A percentile compares a stretch with the other conserved stretches of the same genome.
Conservation (phyloP, 2,329 filamentous ascomycete genomes). For the Hymenoscyphus repandus region DNA sequence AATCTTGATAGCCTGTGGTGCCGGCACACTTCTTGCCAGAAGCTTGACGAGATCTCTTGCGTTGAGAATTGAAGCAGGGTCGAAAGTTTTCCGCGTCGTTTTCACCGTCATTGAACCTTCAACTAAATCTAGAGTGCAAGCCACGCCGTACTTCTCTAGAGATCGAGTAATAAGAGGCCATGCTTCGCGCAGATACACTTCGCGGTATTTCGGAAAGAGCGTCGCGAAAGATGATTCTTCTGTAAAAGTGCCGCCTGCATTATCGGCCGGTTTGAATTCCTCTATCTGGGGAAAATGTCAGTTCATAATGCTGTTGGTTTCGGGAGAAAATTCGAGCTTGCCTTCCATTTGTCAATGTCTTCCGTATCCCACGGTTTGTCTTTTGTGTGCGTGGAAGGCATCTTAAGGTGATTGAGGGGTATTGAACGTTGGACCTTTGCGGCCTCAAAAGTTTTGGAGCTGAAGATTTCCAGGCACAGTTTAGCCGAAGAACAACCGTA, state of each 20-base stretch:
- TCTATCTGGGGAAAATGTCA: slow-evolving; percentile 53
- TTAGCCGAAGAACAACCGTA: background rate
- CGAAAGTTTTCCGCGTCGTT: slow-evolving; percentile 85
- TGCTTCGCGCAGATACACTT: slow-evolving; percentile 85
- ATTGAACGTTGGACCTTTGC: background rate
- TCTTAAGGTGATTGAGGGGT: slow-evolving; percentile 33
- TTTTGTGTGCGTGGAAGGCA: slow-evolving; percentile 85
- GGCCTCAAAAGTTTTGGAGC: slow-evolving; percentile 12
- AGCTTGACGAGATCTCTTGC: slow-evolving; percentile 92
- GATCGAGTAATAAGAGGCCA: slow-evolving; percentile 89
- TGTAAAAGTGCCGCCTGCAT: slow-evolving; percentile 75
- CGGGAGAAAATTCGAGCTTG: slow-evolving; percentile 26
- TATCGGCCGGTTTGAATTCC: slow-evolving; percentile 79
- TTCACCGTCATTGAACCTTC: slow-evolving; percentile 97
- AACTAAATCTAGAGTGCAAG: slow-evolving; percentile 87
- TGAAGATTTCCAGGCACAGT: slow-evolving; percentile 5
- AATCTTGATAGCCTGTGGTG: slow-evolving; percentile 89
- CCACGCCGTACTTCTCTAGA: slow-evolving; percentile 82
- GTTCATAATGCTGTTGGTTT: background rate
- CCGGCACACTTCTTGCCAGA: slow-evolving; percentile 83
- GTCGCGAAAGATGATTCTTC: slow-evolving; percentile 89
- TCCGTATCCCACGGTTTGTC: slow-evolving; percentile 96
- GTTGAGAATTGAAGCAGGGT: slow-evolving; percentile 89
- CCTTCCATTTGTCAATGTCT: slow-evolving; percentile 96
- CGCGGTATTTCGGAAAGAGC: slow-evolving; percentile 93